A percentile compares a stretch with the other conserved stretches of the same genome.
Conservation (phyloP, 169 alveolate species). For the Sarcocystis neurona region DNA sequence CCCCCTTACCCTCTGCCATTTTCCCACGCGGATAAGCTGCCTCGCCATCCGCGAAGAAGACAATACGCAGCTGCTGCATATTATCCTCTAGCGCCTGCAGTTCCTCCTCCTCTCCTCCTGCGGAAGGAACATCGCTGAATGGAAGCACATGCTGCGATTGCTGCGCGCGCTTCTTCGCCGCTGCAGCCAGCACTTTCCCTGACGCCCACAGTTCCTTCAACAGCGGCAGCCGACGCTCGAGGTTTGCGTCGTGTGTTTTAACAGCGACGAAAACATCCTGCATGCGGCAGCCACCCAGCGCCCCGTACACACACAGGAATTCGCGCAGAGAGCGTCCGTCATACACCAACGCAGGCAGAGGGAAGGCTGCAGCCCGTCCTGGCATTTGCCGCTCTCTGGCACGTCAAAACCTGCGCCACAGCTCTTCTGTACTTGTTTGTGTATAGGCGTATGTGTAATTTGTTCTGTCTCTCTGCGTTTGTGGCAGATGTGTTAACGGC, state of each 20-base stretch:
- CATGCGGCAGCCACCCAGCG: not conserved
- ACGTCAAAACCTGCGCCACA: too few relatives aligned
- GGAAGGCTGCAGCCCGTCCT: too few relatives aligned
- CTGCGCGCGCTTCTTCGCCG: slow-evolving; percentile 27
- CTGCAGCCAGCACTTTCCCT: slow-evolving; percentile 9
- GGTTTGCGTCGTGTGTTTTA: slow-evolving; percentile 47
- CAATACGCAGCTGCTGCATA: slow-evolving; percentile 8
- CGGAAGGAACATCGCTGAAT: too few relatives aligned
- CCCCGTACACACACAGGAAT: too few relatives aligned
- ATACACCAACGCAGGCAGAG: too few relatives aligned
- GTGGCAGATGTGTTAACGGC: too few relatives aligned
- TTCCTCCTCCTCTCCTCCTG: not conserved
- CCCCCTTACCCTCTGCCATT: not conserved
- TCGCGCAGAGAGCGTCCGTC: too few relatives aligned
- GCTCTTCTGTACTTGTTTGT: too few relatives aligned
- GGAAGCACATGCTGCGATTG: not conserved
- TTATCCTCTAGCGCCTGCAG: not conserved
- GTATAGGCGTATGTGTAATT: too few relatives aligned
- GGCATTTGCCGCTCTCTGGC: too few relatives aligned
- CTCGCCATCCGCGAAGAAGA: not conserved
- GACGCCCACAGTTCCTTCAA: slow-evolving; percentile 60
- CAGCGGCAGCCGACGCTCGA: slow-evolving; percentile 40
- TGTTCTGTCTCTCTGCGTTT: too few relatives aligned
- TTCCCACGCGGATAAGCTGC: not conserved
- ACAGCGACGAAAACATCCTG: slow-evolving; percentile 55